Percentiles rank a stretch among this genome's conserved stretches.
Evolutionary conservation across 352 stramenopile genomes (phyloP).

Genomic region (Aphanomyces cochlioides): DNA sequence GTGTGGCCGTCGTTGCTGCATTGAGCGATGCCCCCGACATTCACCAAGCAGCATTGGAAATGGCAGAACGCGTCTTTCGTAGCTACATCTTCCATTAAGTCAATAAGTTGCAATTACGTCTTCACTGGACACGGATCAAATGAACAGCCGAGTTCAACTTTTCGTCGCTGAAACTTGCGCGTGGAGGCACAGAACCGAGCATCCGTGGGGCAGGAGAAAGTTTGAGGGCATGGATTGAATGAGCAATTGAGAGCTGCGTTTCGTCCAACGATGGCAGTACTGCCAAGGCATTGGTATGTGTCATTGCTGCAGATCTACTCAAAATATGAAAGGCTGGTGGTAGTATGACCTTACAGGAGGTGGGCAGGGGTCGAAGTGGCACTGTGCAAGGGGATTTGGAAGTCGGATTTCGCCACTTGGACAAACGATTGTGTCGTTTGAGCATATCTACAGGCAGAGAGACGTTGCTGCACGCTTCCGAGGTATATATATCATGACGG

Average conservation of each 20-base stretch:
- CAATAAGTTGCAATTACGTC: neutral
- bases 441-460: neutral
- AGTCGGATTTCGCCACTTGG: neutral
- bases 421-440: neutral
- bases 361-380: constrained; percentile 12
- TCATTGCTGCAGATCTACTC: constrained; percentile 8
- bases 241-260: constrained; percentile 15
- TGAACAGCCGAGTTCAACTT: neutral
- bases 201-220: neutral
- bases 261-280: neutral
- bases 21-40: constrained; percentile 41
- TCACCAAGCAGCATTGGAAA: constrained; percentile 26
- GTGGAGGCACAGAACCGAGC: neutral
- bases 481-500: neutral
- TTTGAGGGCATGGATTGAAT: neutral
- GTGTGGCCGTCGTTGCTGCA: constrained; percentile 51
- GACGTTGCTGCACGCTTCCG: neutral
- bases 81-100: neutral
- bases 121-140: constrained; percentile 15
- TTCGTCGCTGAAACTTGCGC: neutral
- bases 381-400: neutral
- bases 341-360: neutral
- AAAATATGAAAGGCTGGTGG: neutral
- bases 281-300: neutral
- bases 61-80: neutral